Evolutionary conservation across 495 filamentous ascomycete species (phyloP).

Genomic region (Penicillium lagena): DNA sequence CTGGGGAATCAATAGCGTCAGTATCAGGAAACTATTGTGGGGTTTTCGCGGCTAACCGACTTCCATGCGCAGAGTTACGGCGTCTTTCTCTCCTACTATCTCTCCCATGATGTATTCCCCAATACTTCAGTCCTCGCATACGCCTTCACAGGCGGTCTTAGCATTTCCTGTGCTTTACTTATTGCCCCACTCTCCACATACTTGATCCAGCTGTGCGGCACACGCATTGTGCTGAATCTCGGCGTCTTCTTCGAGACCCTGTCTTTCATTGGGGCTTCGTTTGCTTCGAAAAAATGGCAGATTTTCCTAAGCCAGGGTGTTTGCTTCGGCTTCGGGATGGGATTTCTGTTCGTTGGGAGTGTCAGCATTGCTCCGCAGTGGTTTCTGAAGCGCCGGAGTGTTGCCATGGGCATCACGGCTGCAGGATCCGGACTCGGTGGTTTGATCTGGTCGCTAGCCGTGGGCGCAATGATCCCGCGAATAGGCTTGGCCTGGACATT

Average conservation of each 20-base stretch:
- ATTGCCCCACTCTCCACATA: slow-evolving; percentile 60
- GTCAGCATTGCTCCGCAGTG: slow-evolving; percentile 71
- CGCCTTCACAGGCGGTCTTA: slow-evolving; percentile 69
- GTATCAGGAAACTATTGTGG: slow-evolving; percentile 11
- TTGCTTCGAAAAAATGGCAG: slow-evolving; percentile 64
- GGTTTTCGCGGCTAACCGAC: slow-evolving; percentile 4
- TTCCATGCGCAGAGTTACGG: slow-evolving; percentile 42
- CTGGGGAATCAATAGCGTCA: slow-evolving; percentile 48
- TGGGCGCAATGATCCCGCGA: slow-evolving; percentile 49
- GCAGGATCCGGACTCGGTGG: slow-evolving; percentile 74
- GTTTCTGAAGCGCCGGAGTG: slow-evolving; percentile 62
- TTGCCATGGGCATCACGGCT: slow-evolving; percentile 69
- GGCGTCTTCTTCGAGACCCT: slow-evolving; percentile 55
- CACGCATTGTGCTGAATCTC: slow-evolving; percentile 48
- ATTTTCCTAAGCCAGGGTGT: slow-evolving; percentile 72
- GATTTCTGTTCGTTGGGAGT: slow-evolving; percentile 68
- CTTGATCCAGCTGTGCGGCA: slow-evolving; percentile 47
- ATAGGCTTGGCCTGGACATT: slow-evolving; percentile 66
- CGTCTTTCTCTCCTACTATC: slow-evolving; percentile 67
- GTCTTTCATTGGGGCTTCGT: slow-evolving; percentile 60
- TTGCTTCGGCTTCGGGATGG: slow-evolving; percentile 68
- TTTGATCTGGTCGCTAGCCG: slow-evolving; percentile 49
- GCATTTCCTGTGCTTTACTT: slow-evolving; percentile 57
- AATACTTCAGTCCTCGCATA: slow-evolving; percentile 53
- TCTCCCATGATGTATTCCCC: slow-evolving; percentile 52